phyloP scores from a whole-genome alignment of 2,329 filamentous ascomycete genomes.

The Dactylellina cionopaga region DNA sequence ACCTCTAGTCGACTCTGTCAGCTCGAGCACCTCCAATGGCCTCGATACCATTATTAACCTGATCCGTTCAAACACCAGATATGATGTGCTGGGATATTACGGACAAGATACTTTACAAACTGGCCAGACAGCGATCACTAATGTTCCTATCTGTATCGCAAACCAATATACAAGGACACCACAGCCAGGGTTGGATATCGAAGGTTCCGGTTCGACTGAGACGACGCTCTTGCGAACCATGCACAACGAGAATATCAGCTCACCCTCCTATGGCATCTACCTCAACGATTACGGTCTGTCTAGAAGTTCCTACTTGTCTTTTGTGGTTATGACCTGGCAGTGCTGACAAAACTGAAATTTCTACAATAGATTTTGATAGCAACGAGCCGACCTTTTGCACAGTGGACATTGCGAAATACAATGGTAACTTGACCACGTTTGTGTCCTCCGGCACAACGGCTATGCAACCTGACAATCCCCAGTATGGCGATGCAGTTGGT shows the following conservation, averaged over 20 bases:
- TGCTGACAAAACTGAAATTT: slow-evolving; percentile 27
- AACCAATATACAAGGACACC: slow-evolving; percentile 42
- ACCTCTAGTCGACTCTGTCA: background rate
- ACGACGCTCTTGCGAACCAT: slow-evolving; percentile 41
- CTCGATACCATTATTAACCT: too few species aligned
- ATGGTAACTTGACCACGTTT: slow-evolving; percentile 43
- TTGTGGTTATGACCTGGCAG: background rate
- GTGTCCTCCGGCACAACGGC: slow-evolving; percentile 23
- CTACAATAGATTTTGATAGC: slow-evolving; percentile 39
- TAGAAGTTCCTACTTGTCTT: too few species aligned
- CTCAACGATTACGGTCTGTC: slow-evolving; percentile 51
- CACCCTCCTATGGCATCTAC: slow-evolving; percentile 45
- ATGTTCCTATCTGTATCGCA: slow-evolving; percentile 49
- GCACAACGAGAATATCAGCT: slow-evolving; percentile 32
- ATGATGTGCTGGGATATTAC: slow-evolving; percentile 47
- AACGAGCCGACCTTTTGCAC: slow-evolving; percentile 45
- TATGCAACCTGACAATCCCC: slow-evolving; percentile 21
- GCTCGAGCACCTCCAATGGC: too few species aligned
- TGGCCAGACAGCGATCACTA: slow-evolving; percentile 46
- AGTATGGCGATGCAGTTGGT: slow-evolving; percentile 26
- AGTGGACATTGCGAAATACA: slow-evolving; percentile 45
- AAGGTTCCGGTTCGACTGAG: slow-evolving; percentile 33
- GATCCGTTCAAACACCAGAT: slow-evolving; percentile 39
- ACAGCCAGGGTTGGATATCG: slow-evolving; percentile 40
- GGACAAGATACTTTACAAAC: slow-evolving; percentile 47